Evolutionary conservation across 2,329 filamentous ascomycete genomes (phyloP).

Genomic region (Colletotrichum tropicicola): DNA sequence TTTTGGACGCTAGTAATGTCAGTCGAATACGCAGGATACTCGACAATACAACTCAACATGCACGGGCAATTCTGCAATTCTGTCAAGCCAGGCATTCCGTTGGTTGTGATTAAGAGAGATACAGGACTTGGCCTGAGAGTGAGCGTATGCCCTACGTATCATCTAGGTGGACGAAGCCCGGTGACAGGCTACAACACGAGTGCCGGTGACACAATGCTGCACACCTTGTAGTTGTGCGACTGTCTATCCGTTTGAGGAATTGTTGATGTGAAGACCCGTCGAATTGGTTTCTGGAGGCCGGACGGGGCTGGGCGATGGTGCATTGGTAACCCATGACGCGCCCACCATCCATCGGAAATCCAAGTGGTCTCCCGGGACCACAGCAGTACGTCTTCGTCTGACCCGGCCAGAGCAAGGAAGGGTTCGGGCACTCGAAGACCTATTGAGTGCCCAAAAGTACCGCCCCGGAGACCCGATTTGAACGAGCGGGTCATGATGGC

Average conservation of each 20-base stretch:
- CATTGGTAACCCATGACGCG: background rate
- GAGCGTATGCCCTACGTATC: background rate
- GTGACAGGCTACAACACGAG: slow-evolving; percentile 18
- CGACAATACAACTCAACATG: background rate
- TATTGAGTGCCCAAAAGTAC: background rate
- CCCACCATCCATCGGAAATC: background rate
- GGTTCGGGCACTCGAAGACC: background rate
- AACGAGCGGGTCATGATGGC: background rate
- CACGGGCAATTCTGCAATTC: background rate
- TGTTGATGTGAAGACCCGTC: slow-evolving; percentile 9
- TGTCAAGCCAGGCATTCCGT: background rate
- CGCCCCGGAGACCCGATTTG: background rate
- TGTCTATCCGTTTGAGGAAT: background rate
- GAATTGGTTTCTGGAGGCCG: background rate
- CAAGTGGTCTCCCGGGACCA: background rate
- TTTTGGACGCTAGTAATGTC: background rate
- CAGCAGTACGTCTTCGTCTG: background rate
- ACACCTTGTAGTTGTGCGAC: background rate
- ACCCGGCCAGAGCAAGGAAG: background rate
- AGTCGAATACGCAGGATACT: background rate
- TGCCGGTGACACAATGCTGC: slow-evolving; percentile 11
- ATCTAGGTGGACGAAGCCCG: background rate
- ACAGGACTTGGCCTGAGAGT: background rate
- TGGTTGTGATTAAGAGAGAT: background rate
- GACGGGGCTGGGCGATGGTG: background rate